Evolutionary conservation across 2,329 filamentous ascomycete species (phyloP), one percentile per base, ranked within the genome.

Genomic region (Penicillium sp.): DNA sequence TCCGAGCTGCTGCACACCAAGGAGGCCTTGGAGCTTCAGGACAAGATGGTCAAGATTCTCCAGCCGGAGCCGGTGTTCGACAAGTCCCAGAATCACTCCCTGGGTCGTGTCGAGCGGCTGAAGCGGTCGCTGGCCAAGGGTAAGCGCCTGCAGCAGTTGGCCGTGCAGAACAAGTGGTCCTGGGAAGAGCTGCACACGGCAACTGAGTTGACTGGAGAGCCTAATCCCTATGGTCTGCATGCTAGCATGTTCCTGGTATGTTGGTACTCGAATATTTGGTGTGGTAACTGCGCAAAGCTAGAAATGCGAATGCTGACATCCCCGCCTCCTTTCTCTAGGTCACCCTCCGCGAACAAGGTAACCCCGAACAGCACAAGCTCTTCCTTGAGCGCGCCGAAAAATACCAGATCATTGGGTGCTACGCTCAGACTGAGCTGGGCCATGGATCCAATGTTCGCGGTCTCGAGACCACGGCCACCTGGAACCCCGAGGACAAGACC

Each of bases 401-500:
- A 45, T 92, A 92, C 77, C 81, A 91, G 71, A 85, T 87, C 69
- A 89, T 92, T 66, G 90, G 90, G 56, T 93, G 90, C 71, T 93
- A 93, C 70, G 90, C 90, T 7, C 90, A 93, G 76, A 93, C 90
- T 0, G 90, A 93, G 76, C 79, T 93, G 43, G 90, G 90, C 19
- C 90, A 93, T 71, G 90, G 90, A 16, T 90, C 87, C 16, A 93
- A 93, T 67, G 90, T 92, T 1, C 81, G 88, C 61, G 89, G 89
- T 13, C 80, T 91, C 13, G 88, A 91, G 76, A 91, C 88, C 0
- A 89, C 85, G 0, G 89, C 89, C 1, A 91, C 86, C 0, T 93
- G 89, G 89, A 89, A 91, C 70, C 79, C 85, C 0, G 80, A 87
- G 5, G 88, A 91, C 75, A 89, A 91, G 81, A 91, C 87, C 3